Base-by-base conservation (phyloP, 768 basidiomycete genomes). In the Lactarius deliciosus region DNA sequence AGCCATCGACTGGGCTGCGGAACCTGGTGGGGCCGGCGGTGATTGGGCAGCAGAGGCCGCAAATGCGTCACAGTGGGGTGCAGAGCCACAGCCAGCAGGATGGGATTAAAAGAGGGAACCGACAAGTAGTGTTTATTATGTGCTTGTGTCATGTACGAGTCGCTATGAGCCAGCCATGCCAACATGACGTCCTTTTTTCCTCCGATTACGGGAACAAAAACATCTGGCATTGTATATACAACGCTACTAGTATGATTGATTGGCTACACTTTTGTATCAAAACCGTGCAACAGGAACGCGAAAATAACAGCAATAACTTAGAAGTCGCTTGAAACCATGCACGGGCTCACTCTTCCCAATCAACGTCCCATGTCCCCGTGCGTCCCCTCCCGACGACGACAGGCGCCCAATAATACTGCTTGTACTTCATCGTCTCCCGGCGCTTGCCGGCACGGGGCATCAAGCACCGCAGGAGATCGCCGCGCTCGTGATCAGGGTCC, bases 331-430 rank as follows among this genome's bases (percentile, higher is more conserved):
- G 20, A 28, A 56, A 20, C 9, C 13, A 34, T n/a, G 15, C 2
- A 8, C 34, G 25, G 5, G 25, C 32, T 63, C 61, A 71, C 18
- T 71, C 70, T 40, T 71, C 70, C 70, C 70, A 71, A 28, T 71
- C 70, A 20, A 69, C 70, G 25, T 71, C 70, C 70, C 70, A 71
- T 28, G 45, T 61, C 36, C 64, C 43, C 43, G 68, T 50, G 43
- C 59, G 57, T 2, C 64, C 60, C 18, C 70, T 68, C 57, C 68
- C 63, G 28, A 71, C 50, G 25, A 66, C 58, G 28, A 92, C 76
- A 10, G 91, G 91, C 34, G 82, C 81, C 78, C 86, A 92, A 76
- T 92, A 93, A 77, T 93, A 93, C 74, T 91, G 88, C 75, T 92
- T 92, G 68, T 88, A 89, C 77, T 91, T 88, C 82, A 88, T 91